Percentiles rank a stretch among this genome's conserved stretches.
Conservation (phyloP, 225 moss, liverwort and hornwort species). For the Lunularia cruciata region DNA sequence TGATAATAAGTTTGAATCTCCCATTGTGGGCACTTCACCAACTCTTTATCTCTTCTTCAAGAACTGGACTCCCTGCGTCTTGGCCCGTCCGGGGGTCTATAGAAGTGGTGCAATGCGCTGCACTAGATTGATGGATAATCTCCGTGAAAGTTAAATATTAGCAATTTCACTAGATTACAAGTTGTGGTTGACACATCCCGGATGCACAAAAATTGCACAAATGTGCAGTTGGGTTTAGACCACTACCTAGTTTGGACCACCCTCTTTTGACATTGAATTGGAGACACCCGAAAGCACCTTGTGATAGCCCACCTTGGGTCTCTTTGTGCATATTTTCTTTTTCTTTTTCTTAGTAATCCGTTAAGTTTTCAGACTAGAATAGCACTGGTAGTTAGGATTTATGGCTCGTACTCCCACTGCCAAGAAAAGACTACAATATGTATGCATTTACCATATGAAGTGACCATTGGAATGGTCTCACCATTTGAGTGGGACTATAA, state of each 20-base stretch:
- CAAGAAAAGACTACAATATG: too few relatives aligned
- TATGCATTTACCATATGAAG: too few relatives aligned
- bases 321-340: too few relatives aligned
- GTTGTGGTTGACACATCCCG: constrained; percentile 2
- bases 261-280: not conserved
- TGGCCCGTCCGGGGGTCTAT: constrained; percentile 14
- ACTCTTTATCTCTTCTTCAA: constrained; percentile 1
- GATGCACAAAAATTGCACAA: constrained; percentile 9
- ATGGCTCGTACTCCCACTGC: too few relatives aligned
- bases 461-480: too few relatives aligned
- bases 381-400: too few relatives aligned
- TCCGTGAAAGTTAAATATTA: constrained; percentile 6
- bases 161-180: not conserved
- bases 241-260: constrained; percentile 8
- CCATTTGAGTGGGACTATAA: too few relatives aligned
- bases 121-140: constrained; percentile 7
- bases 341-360: too few relatives aligned
- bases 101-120: constrained; percentile 17
- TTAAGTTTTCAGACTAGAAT: too few relatives aligned
- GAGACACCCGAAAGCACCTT: constrained; percentile 7
- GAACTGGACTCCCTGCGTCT: constrained; percentile 17
- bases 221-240: constrained; percentile 20
- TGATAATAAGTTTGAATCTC: constrained; percentile 6
- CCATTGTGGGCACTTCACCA: constrained; percentile 10
- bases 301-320: too few relatives aligned